Conservation (phyloP, 768 basidiomycete species). For the Collybia nuda region DNA sequence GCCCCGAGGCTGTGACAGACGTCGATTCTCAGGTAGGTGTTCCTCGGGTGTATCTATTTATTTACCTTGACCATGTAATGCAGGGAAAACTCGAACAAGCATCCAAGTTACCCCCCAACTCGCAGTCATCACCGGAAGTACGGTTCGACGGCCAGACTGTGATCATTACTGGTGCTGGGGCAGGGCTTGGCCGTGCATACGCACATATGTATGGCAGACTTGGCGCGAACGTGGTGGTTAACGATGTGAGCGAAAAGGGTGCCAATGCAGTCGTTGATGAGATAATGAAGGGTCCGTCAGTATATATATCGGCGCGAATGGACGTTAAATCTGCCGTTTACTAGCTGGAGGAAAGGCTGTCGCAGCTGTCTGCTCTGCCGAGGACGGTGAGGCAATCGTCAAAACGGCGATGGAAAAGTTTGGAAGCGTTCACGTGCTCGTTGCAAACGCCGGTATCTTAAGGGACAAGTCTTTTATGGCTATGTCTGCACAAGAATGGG, state of each 20-base stretch:
- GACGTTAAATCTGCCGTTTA: not conserved
- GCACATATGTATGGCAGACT: slow-evolving; percentile 88
- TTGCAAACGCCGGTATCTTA: slow-evolving; percentile 93
- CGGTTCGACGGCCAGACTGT: slow-evolving; percentile 89
- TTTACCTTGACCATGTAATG: not conserved
- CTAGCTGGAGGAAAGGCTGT: slow-evolving; percentile 88
- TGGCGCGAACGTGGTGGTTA: slow-evolving; percentile 96
- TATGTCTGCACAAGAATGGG: slow-evolving; percentile 94
- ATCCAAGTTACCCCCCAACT: slow-evolving; percentile 62
- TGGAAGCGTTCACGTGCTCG: slow-evolving; percentile 82
- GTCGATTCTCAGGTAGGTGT: slow-evolving; percentile 51
- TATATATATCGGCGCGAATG: not conserved
- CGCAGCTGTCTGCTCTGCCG: slow-evolving; percentile 81
- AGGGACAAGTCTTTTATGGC: slow-evolving; percentile 91
- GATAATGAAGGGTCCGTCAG: slow-evolving; percentile 61
- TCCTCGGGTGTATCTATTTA: not conserved
- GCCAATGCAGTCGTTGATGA: slow-evolving; percentile 87
- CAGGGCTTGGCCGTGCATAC: slow-evolving; percentile 90
- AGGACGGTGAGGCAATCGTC: slow-evolving; percentile 89
- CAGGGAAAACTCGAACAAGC: slow-evolving; percentile 64
- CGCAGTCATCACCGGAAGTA: slow-evolving; percentile 67
- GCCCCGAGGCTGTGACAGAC: slow-evolving; percentile 68
- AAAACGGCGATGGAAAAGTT: slow-evolving; percentile 85
- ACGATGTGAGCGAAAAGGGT: slow-evolving; percentile 88
- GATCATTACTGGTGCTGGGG: slow-evolving; percentile 93